These are phyloP conservation scores for Scenedesmus sp. DNA, from an alignment of 163 green algal species.

Conservation along the genomic window DNA sequence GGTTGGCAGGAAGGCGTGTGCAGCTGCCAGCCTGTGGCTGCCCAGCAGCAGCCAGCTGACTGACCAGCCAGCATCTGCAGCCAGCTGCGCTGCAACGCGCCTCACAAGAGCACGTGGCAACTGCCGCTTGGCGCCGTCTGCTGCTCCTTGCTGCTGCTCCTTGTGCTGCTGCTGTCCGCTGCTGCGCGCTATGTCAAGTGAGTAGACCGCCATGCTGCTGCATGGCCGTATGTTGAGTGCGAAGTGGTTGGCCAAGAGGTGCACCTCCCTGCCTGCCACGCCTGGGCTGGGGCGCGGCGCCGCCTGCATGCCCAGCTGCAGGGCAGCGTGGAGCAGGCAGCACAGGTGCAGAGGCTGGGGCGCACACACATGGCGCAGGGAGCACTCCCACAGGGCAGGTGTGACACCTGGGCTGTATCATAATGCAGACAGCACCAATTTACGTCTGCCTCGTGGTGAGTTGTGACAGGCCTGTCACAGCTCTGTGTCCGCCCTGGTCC, in stretches of 20 bases:
- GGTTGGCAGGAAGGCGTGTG: neutral
- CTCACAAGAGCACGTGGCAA: neutral
- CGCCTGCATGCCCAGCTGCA: conserved; percentile 36
- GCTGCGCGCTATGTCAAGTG: neutral
- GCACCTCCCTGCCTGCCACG: conserved; percentile 36
- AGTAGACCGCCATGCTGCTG: conserved; percentile 24
- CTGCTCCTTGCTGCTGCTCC: neutral
- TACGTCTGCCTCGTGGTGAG: no score
- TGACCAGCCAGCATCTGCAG: conserved; percentile 17
- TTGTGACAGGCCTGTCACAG: no score
- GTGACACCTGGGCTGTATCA: neutral
- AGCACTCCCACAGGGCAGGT: neutral
- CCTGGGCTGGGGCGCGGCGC: conserved; percentile 7
- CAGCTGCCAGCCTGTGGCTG: conserved; percentile 18
- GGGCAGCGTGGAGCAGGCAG: neutral
- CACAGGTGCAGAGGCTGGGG: neutral
- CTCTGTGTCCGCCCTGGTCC: neutral
- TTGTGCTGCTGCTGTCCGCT: neutral
- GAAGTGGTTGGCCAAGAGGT: conserved; percentile 53
- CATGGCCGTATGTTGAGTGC: neutral
- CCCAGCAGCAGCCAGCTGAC: conserved; percentile 35
- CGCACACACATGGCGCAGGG: neutral
- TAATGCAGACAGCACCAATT: no score
- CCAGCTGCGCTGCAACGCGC: neutral
- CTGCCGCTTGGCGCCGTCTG: neutral